These are phyloP conservation scores for Asterella californica DNA, from an alignment of 225 moss, liverwort and hornwort genomes.

Conservation along the genomic window DNA sequence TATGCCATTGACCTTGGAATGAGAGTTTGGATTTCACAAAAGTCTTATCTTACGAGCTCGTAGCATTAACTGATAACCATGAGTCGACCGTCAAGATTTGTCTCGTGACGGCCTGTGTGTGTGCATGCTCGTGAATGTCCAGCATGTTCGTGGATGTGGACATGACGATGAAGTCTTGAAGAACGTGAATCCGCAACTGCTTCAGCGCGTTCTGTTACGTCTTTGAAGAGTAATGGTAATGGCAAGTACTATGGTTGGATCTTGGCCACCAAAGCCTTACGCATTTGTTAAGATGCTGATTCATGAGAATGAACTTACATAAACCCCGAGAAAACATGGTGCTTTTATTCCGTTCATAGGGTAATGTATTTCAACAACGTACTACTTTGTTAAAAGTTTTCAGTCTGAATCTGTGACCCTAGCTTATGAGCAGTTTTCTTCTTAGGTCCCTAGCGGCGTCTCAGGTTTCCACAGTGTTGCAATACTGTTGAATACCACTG, in stretches of 20 bases:
- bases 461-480: neutral
- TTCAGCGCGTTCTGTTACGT: neutral
- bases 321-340: neutral
- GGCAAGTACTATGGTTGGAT: neutral
- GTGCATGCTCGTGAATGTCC: neutral
- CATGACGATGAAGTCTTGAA: neutral
- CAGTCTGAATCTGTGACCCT: neutral
- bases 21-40: neutral
- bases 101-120: neutral
- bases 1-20: neutral
- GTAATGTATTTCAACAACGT: neutral
- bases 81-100: neutral
- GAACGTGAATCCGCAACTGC: neutral
- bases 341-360: neutral
- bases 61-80: neutral
- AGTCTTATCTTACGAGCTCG: neutral
- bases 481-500: too few species aligned
- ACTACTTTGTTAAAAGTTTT: neutral
- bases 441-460: neutral
- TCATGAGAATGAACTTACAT: neutral
- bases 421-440: neutral
- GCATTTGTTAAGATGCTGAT: neutral
- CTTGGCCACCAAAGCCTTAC: neutral
- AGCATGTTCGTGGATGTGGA: neutral
- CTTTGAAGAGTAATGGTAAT: conserved; percentile 14